Percentiles rank a stretch among this genome's conserved stretches.
Evolutionary conservation across 1,284 basidiomycete species (phyloP).

Genomic region (Apiotrichum akiyoshidainum): DNA sequence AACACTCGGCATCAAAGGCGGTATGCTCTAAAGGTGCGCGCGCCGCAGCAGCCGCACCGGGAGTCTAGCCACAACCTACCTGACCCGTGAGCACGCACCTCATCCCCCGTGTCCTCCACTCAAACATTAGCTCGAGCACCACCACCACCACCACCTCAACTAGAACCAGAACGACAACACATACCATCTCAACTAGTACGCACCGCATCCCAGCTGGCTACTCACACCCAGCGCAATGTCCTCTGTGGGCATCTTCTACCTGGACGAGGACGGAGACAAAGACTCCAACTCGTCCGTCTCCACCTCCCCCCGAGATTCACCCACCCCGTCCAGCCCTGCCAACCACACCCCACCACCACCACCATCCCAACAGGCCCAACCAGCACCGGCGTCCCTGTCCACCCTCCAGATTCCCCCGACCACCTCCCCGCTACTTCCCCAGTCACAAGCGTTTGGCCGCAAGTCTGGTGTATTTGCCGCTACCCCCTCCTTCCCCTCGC

Average conservation of each 20-base stretch:
- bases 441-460: conserved; percentile 30
- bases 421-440: conserved; percentile 23
- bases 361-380: conserved; percentile 3
- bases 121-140: no score
- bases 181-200: neutral
- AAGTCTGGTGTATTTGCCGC: conserved; percentile 43
- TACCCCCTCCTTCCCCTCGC: conserved; percentile 48
- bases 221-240: conserved; percentile 7
- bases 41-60: no score
- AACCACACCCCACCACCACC: neutral
- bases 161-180: neutral
- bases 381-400: conserved; percentile 6
- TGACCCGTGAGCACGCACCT: no score
- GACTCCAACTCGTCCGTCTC: conserved; percentile 18
- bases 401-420: conserved; percentile 22
- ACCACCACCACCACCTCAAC: no score
- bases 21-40: no score
- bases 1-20: no score
- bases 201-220: neutral
- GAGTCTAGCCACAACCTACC: no score
- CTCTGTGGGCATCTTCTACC: conserved; percentile 35
- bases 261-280: conserved; percentile 43
- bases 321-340: conserved; percentile 6
- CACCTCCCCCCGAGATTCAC: conserved; percentile 24
- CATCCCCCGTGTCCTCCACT: no score